Percentiles rank a stretch among this genome's conserved stretches.
These are phyloP conservation scores for Penicillium diatomitis DNA, from an alignment of 495 filamentous ascomycete genomes.

Conservation along the genomic window DNA sequence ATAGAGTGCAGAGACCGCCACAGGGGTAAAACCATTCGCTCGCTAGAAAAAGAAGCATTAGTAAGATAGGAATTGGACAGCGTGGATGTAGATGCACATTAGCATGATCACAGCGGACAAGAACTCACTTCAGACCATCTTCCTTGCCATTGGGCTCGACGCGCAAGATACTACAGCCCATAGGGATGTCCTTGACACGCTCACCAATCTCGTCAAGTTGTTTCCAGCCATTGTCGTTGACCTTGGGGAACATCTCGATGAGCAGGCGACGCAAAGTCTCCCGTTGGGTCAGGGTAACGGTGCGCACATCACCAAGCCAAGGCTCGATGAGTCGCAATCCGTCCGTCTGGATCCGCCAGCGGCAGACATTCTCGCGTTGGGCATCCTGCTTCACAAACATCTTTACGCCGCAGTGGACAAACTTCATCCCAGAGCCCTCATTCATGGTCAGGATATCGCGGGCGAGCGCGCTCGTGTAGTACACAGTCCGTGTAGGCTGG, in stretches of 20 bases:
- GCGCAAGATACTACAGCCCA: conserved; percentile 87
- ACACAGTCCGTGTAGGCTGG: conserved; percentile 76
- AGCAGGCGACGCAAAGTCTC: conserved; percentile 70
- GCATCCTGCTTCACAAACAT: conserved; percentile 98
- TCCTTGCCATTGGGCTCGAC: conserved; percentile 62
- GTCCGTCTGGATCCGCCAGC: conserved; percentile 92
- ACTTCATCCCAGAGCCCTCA: conserved; percentile 83
- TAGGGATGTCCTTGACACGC: conserved; percentile 64
- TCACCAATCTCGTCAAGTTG: conserved; percentile 80
- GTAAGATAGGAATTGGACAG: no score
- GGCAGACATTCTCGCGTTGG: conserved; percentile 71
- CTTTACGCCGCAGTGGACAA: conserved; percentile 93
- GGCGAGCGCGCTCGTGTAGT: conserved; percentile 83
- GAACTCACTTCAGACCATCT: conserved; percentile 55
- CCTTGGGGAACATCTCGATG: conserved; percentile 91
- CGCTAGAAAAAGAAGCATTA: conserved; percentile 26
- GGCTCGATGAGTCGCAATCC: conserved; percentile 80
- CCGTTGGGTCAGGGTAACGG: conserved; percentile 64
- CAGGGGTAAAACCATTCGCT: conserved; percentile 77
- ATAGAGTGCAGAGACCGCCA: conserved; percentile 82
- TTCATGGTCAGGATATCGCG: conserved; percentile 74
- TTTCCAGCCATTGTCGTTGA: conserved; percentile 57
- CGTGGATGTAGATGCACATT: no score
- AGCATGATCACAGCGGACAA: background rate
- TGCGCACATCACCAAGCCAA: conserved; percentile 70